phyloP scores from a whole-genome alignment of 169 alveolate species.

The Plasmodium berghei region DNA sequence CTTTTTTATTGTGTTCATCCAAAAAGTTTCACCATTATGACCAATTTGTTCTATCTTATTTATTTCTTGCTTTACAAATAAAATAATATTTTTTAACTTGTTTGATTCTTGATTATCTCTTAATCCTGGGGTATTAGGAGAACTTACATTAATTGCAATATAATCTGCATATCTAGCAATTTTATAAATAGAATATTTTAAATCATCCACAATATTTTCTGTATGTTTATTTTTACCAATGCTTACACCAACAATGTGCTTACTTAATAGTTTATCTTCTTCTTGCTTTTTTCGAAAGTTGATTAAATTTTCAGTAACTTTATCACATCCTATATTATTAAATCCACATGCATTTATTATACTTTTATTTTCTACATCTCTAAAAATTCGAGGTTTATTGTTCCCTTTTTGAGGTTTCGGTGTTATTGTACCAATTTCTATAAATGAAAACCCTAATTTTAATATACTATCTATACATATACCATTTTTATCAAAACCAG shows the following conservation, averaged over 20 bases:
- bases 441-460: conserved; percentile 90
- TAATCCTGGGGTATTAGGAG: conserved; percentile 91
- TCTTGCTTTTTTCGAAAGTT: conserved; percentile 78
- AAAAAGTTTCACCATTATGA: conserved; percentile 10
- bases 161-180: conserved; percentile 89
- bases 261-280: conserved; percentile 82
- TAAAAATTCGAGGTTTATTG: conserved; percentile 87
- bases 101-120: conserved; percentile 84
- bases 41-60: conserved; percentile 11
- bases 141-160: conserved; percentile 87
- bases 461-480: conserved; percentile 82
- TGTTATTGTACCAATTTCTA: conserved; percentile 89
- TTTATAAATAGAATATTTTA: conserved; percentile 76
- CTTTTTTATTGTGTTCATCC: conserved; percentile 76
- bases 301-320: conserved; percentile 81
- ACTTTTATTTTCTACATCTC: conserved; percentile 84
- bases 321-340: conserved; percentile 88
- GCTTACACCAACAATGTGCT: conserved; percentile 88
- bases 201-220: conserved; percentile 83
- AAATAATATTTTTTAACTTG: conserved; percentile 79
- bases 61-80: conserved; percentile 77
- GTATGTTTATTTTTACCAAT: conserved; percentile 87
- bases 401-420: conserved; percentile 90
- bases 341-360: conserved; percentile 88
- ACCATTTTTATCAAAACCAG: conserved; percentile 91